Conservation (phyloP, 225 moss, liverwort and hornwort genomes). For the Anthoceros angustus region DNA sequence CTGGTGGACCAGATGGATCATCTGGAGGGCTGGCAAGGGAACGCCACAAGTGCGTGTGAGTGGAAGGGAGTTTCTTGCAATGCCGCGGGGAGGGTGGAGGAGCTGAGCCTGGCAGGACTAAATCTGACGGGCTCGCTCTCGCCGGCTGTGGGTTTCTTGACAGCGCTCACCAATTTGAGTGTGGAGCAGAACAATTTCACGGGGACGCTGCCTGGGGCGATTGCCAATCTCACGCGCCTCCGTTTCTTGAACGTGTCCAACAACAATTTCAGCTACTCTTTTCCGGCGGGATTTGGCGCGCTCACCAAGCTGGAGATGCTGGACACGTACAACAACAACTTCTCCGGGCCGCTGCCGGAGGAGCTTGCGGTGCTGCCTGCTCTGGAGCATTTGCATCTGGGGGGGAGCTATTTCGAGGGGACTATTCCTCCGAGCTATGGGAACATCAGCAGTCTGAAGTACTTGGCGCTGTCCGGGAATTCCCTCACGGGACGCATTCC, state of each 20-base stretch:
- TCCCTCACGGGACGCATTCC: slow-evolving; percentile 58
- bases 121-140: slow-evolving; percentile 34
- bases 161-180: slow-evolving; percentile 24
- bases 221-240: slow-evolving; percentile 25
- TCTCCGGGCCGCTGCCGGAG: slow-evolving; percentile 46
- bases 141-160: slow-evolving; percentile 20
- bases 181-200: slow-evolving; percentile 77
- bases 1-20: slow-evolving; percentile 19
- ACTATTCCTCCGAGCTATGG: slow-evolving; percentile 65
- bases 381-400: slow-evolving; percentile 52
- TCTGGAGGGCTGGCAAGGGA: slow-evolving; percentile 29
- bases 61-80: slow-evolving; percentile 39
- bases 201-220: slow-evolving; percentile 34
- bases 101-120: slow-evolving; percentile 32
- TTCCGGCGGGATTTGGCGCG: slow-evolving; percentile 51
- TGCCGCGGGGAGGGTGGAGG: slow-evolving; percentile 13
- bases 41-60: slow-evolving; percentile 20
- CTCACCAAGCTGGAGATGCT: slow-evolving; percentile 49
- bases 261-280: slow-evolving; percentile 33
- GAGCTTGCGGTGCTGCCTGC: slow-evolving; percentile 40
- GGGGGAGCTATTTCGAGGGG: slow-evolving; percentile 58
- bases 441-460: slow-evolving; percentile 42
- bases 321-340: slow-evolving; percentile 75
- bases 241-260: slow-evolving; percentile 50
- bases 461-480: slow-evolving; percentile 62